Evolutionary conservation across 2,329 filamentous ascomycete genomes (phyloP).

Genomic region (Paecilomyces niveus): DNA sequence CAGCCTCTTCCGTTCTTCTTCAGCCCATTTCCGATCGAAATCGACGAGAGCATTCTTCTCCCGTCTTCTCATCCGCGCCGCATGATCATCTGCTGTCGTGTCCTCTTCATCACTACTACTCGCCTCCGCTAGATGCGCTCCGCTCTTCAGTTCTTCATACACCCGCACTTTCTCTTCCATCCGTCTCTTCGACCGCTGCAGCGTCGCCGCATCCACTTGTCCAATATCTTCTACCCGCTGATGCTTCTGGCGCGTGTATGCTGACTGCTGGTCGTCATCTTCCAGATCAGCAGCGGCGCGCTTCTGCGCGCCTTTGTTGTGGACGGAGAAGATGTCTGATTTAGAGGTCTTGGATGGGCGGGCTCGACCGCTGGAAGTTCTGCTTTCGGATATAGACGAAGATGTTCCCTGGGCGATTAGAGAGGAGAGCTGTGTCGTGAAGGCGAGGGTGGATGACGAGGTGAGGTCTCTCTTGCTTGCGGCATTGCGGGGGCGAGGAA

Average conservation of each 20-base stretch:
- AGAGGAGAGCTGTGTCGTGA: conserved; percentile 79
- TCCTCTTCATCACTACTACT: conserved; percentile 28
- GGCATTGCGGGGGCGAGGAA: conserved; percentile 59
- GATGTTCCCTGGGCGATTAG: conserved; percentile 57
- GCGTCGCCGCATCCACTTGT: conserved; percentile 48
- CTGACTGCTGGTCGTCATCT: conserved; percentile 32
- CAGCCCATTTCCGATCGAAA: conserved; percentile 94
- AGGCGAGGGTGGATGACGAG: conserved; percentile 68
- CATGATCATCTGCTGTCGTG: conserved; percentile 29
- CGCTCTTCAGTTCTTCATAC: conserved; percentile 84
- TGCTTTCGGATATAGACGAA: conserved; percentile 34
- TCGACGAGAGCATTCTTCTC: conserved; percentile 61
- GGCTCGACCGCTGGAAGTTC: conserved; percentile 32
- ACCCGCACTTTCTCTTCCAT: conserved; percentile 87
- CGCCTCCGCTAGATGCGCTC: conserved; percentile 61
- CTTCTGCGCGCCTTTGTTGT: conserved; percentile 57
- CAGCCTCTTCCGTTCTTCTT: conserved; percentile 44
- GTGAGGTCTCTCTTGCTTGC: conserved; percentile 56
- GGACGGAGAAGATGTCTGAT: conserved; percentile 60
- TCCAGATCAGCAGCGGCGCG: conserved; percentile 54
- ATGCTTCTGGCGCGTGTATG: conserved; percentile 55
- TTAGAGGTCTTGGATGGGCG: conserved; percentile 48
- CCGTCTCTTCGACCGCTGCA: conserved; percentile 64
- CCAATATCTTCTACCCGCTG: conserved; percentile 55
- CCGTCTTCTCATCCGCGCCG: conserved; percentile 55